A percentile compares a stretch with the other conserved stretches of the same genome.
These are phyloP conservation scores for Torulaspora franciscae DNA, from an alignment of 805 yeast genomes.

Conservation along the genomic window DNA sequence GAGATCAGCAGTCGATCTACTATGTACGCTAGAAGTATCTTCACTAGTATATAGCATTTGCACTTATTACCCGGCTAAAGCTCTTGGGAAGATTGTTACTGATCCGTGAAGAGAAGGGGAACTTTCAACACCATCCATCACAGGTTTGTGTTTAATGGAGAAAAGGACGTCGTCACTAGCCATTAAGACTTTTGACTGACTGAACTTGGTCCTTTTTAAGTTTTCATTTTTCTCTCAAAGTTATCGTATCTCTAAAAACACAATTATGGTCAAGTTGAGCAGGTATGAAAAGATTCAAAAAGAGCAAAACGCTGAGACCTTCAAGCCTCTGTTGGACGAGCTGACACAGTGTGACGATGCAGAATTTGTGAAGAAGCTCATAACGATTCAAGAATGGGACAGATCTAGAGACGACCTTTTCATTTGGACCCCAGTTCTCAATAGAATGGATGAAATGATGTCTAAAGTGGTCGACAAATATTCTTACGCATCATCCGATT, in stretches of 20 bases:
- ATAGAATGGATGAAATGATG: slow-evolving; percentile 66
- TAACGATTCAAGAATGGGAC: slow-evolving; percentile 46
- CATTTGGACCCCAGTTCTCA: slow-evolving; percentile 73
- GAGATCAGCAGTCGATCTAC: not conserved
- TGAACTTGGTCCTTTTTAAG: not conserved
- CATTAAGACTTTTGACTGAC: not conserved
- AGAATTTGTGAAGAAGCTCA: slow-evolving; percentile 41
- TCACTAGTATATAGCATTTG: not conserved
- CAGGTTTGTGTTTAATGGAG: no score
- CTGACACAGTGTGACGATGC: slow-evolving; percentile 38
- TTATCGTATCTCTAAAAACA: not conserved
- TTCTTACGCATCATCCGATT: slow-evolving; percentile 27
- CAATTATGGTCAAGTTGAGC: slow-evolving; percentile 28
- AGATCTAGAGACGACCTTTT: slow-evolving; percentile 63
- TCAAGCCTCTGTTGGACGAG: slow-evolving; percentile 36
- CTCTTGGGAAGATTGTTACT: not conserved
- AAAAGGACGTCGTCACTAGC: not conserved
- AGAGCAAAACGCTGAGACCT: slow-evolving; percentile 29
- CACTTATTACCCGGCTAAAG: not conserved
- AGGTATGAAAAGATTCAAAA: slow-evolving; percentile 32
- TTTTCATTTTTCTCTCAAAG: not conserved
- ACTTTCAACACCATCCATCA: not conserved
- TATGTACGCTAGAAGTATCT: not conserved
- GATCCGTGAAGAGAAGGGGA: not conserved
- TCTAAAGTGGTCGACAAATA: slow-evolving; percentile 52